Evolutionary conservation across 2,329 filamentous ascomycete species (phyloP).

Genomic region (Penicillium sp.): DNA sequence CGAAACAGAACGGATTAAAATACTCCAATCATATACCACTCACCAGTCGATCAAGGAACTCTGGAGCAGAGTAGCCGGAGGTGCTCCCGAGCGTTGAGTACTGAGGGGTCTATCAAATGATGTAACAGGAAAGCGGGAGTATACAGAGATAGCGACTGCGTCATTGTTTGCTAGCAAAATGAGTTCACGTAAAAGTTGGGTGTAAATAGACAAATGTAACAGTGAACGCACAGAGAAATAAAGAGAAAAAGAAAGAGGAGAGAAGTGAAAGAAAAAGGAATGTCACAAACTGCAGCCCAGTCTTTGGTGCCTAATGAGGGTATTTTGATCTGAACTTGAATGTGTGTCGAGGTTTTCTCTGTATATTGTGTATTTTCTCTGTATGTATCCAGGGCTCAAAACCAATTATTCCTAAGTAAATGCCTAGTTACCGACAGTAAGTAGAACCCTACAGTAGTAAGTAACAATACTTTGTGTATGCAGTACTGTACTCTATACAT

Average conservation of each 20-base stretch:
- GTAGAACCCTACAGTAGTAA: not conserved
- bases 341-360: not conserved
- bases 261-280: constrained; percentile 1
- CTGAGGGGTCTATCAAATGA: constrained; percentile 27
- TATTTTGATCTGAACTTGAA: not conserved
- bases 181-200: not conserved
- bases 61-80: constrained; percentile 11
- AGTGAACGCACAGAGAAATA: not conserved
- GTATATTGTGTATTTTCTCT: not conserved
- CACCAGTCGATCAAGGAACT: constrained; percentile 14
- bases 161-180: constrained; percentile 32
- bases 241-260: constrained; percentile 1
- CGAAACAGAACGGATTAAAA: not conserved
- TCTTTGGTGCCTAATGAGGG: constrained; percentile 21
- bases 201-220: constrained; percentile 1
- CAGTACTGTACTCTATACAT: not conserved
- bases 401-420: not conserved
- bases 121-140: constrained; percentile 28
- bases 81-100: constrained; percentile 12
- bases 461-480: not conserved
- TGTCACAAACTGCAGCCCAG: not conserved
- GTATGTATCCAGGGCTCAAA: not conserved
- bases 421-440: too few relatives aligned
- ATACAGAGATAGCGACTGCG: constrained; percentile 31
- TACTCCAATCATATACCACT: not conserved